phyloP scores from a whole-genome alignment of 345 rosid genomes.

The Gossypium rotundifolium region DNA sequence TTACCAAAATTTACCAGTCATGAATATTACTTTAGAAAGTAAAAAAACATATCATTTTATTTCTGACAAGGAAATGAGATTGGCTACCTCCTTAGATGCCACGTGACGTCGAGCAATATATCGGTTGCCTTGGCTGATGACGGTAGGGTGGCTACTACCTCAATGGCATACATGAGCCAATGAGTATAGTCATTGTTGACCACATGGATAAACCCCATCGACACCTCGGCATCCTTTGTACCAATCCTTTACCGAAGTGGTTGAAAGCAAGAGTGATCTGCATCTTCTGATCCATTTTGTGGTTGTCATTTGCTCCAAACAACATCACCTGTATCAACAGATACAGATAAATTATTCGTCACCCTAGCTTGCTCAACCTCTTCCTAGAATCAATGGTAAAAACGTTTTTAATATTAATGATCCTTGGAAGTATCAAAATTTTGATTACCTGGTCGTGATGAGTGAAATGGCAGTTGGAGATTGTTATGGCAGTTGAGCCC shows the following conservation, averaged over 20 bases:
- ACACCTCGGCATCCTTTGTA: too few species aligned
- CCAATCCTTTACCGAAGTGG: too few species aligned
- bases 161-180: conserved; percentile 42
- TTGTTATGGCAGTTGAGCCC: conserved; percentile 67
- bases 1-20: not conserved
- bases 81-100: conserved; percentile 38
- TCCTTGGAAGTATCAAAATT: not conserved
- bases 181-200: too few species aligned
- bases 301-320: conserved; percentile 32
- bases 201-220: too few species aligned
- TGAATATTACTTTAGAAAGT: not conserved
- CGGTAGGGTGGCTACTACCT: conserved; percentile 38
- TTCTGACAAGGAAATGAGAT: not conserved
- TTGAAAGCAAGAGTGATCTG: conserved; percentile 35
- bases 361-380: not conserved
- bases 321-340: conserved; percentile 28
- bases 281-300: conserved; percentile 39
- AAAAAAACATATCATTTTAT: not conserved
- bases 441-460: conserved; percentile 58
- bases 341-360: not conserved
- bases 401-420: too few species aligned
- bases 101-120: conserved; percentile 29
- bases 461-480: conserved; percentile 77
- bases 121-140: conserved; percentile 53
- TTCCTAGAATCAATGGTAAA: not conserved